Conservation (phyloP, 768 basidiomycete genomes). For the Tephrocybe rancida region DNA sequence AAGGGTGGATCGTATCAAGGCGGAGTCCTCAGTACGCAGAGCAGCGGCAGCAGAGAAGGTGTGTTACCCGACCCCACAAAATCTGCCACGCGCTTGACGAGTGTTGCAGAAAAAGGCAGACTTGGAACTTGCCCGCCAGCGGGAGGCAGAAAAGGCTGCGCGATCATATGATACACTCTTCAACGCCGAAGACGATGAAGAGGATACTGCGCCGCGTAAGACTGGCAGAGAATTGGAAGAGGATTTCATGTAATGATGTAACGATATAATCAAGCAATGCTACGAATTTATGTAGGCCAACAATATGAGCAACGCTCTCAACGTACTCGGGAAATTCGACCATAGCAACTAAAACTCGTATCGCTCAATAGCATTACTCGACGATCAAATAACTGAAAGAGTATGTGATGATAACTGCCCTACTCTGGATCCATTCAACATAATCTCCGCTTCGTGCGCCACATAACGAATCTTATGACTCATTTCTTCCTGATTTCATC, state of each 20-base stretch:
- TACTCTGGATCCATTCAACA: no score
- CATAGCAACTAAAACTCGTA: no score
- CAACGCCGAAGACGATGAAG: constrained; percentile 62
- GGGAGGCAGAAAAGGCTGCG: constrained; percentile 87
- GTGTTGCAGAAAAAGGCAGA: constrained; percentile 74
- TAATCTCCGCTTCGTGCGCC: no score
- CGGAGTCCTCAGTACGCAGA: constrained; percentile 67
- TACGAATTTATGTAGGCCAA: neutral
- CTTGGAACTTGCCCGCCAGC: constrained; percentile 65
- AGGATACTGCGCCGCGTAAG: constrained; percentile 40
- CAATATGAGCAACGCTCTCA: no score
- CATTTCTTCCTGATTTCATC: no score
- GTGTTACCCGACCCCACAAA: neutral
- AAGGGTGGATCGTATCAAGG: constrained; percentile 76
- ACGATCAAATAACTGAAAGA: no score
- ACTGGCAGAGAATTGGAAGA: constrained; percentile 81
- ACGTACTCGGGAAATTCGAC: no score
- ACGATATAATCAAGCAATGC: neutral
- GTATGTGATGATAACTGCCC: no score
- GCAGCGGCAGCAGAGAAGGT: constrained; percentile 72
- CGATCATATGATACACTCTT: constrained; percentile 86
- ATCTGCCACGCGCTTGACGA: neutral
- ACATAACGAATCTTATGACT: no score
- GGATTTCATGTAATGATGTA: constrained; percentile 86
- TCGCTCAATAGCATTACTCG: no score